Base-by-base conservation (phyloP, 257 asterid genomes). In the Solanum commersonii region DNA sequence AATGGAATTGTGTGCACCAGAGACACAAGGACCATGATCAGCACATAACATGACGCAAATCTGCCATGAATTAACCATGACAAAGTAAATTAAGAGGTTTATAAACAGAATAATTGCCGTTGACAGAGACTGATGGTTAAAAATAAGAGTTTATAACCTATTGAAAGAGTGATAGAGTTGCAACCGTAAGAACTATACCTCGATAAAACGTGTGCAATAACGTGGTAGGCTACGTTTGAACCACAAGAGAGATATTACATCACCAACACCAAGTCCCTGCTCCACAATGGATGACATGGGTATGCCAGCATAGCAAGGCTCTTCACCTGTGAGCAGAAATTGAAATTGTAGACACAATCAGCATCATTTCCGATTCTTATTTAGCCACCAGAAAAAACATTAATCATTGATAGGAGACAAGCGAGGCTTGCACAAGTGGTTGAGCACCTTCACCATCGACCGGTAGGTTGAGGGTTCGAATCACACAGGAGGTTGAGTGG, bases 1-100 rank as follows among this genome's bases (percentile, higher is more conserved):
- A 38, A 97, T 97, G 86, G 96, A 91, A 94, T 95, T 97, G 95
- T 97, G 99, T 73, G 99, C 99, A 89, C 99, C 99, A 90, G 99
- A 97, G 88, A 97, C 99, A 89, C 99, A 96, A 46, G 99, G 99
- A 89, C 99, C 99, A 79, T 97, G 99, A 90, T 97, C 99, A 59
- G 99, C 99, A 91, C 99, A 97, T 92, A 97, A 84, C 99, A 97
- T 97, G 92, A 97, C 90, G 89, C 99, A 97, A 71, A 96, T 97
- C 99, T 97, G 94, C 85, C 68, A 46, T 46, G 85, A 81, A 81
- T 81, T 40, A 81, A 89, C 42, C 85, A 91, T 77, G 88, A 67
- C 40, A 74, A 87, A 27, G 84, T 67, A 65, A 74, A 77, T 85
- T 74, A 77, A 83, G 42, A 83, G 42, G 65, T 81, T 38, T 31